phyloP scores from a whole-genome alignment of 2,329 filamentous ascomycete genomes.

The Helotiales sp. region DNA sequence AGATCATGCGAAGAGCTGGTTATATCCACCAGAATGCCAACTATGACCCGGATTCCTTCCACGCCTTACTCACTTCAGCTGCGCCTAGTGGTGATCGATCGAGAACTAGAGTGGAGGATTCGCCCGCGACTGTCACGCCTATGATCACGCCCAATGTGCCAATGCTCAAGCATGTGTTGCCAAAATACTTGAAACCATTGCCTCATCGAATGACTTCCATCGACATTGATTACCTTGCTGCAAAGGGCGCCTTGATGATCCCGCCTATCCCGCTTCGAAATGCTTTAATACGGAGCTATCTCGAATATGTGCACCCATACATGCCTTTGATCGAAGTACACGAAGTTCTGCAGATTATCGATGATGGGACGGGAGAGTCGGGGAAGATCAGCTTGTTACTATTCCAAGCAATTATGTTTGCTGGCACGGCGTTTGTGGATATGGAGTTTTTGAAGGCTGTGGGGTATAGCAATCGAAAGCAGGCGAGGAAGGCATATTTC shows the following conservation, averaged over 20 bases:
- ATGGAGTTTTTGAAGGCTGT: slow-evolving; percentile 73
- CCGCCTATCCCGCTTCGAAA: slow-evolving; percentile 71
- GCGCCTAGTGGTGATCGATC: slow-evolving; percentile 30
- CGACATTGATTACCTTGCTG: slow-evolving; percentile 78
- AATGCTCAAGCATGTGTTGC: slow-evolving; percentile 41
- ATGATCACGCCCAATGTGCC: slow-evolving; percentile 8
- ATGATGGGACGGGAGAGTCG: slow-evolving; percentile 65
- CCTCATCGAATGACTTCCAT: slow-evolving; percentile 75
- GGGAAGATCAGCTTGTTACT: slow-evolving; percentile 80
- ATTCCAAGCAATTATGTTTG: slow-evolving; percentile 95
- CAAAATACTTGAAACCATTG: slow-evolving; percentile 75
- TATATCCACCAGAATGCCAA: slow-evolving; percentile 8
- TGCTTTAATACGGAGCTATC: slow-evolving; percentile 77
- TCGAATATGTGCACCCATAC: slow-evolving; percentile 89
- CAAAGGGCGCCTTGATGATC: slow-evolving; percentile 81
- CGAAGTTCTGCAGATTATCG: slow-evolving; percentile 60
- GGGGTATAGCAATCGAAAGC: slow-evolving; percentile 76
- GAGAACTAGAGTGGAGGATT: slow-evolving; percentile 22
- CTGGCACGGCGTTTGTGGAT: slow-evolving; percentile 84
- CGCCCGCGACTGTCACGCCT: slow-evolving; percentile 4
- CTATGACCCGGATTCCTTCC: slow-evolving; percentile 21
- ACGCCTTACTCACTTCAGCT: slow-evolving; percentile 27
- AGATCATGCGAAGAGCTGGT: slow-evolving; percentile 21
- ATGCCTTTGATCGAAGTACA: slow-evolving; percentile 82
- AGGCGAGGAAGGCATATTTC: slow-evolving; percentile 85